These are phyloP conservation scores for Phellopilus nigrolimitatus DNA, from an alignment of 1,284 basidiomycete genomes.

Conservation along the genomic window DNA sequence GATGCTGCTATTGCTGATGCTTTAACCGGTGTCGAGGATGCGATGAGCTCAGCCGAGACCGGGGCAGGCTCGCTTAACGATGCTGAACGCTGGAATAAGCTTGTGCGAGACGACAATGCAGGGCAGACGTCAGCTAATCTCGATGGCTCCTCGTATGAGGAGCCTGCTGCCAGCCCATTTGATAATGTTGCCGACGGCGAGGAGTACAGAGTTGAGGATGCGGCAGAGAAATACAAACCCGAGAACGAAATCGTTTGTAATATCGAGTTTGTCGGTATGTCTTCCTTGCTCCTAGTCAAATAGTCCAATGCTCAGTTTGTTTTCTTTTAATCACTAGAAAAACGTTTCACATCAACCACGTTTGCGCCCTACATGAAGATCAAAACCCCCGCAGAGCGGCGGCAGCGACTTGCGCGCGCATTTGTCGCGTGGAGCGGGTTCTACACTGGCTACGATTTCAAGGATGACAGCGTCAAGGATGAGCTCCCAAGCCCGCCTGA, in stretches of 20 bases:
- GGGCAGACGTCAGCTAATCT: no score
- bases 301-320: no score
- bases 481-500: neutral
- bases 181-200: no score
- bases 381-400: neutral
- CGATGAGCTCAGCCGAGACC: no score
- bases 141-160: no score
- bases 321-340: neutral
- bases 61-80: no score
- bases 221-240: no score
- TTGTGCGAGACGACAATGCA: no score
- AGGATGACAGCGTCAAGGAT: neutral
- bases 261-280: neutral
- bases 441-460: conserved; percentile 11
- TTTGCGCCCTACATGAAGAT: neutral
- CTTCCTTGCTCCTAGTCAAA: neutral
- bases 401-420: neutral
- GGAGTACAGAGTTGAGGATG: no score
- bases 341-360: neutral
- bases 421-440: conserved; percentile 15
- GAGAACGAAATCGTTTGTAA: neutral
- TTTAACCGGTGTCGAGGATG: neutral
- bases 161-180: no score
- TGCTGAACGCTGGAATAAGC: no score
- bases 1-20: neutral